These are phyloP conservation scores for Parasitella parasitica DNA, from an alignment of 371 early-diverging fungal species.

Conservation along the genomic window DNA sequence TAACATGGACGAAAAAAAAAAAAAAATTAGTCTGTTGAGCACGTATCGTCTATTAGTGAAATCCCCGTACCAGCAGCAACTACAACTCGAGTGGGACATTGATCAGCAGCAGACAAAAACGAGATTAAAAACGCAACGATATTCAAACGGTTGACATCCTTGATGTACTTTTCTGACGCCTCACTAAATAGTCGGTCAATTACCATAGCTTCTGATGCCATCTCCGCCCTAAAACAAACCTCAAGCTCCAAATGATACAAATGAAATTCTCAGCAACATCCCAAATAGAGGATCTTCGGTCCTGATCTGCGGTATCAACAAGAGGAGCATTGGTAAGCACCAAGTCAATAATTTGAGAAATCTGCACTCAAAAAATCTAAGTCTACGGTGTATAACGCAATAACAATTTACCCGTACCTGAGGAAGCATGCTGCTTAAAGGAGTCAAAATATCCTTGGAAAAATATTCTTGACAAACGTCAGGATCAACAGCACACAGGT, in stretches of 20 bases:
- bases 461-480: conserved; percentile 68
- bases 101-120: conserved; percentile 62
- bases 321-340: conserved; percentile 51
- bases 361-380: conserved; percentile 14
- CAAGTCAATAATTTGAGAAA: conserved; percentile 42
- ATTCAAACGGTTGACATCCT: conserved; percentile 64
- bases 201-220: background rate
- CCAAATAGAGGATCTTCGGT: conserved; percentile 62
- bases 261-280: conserved; percentile 75
- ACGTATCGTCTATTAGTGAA: background rate
- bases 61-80: conserved; percentile 60
- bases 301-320: conserved; percentile 47
- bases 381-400: background rate
- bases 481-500: conserved; percentile 60
- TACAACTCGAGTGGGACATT: conserved; percentile 63
- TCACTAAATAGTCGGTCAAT: conserved; percentile 42
- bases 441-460: conserved; percentile 64
- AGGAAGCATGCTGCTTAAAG: conserved; percentile 51
- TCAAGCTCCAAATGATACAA: conserved; percentile 65
- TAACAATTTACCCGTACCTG: conserved; percentile 22
- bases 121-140: conserved; percentile 67
- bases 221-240: conserved; percentile 22
- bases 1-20: too few species aligned
- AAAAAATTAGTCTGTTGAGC: too few species aligned
- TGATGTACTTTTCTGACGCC: conserved; percentile 64